These are phyloP conservation scores for Quercus agrifolia DNA, from an alignment of 306 rosid species.

Conservation along the genomic window DNA sequence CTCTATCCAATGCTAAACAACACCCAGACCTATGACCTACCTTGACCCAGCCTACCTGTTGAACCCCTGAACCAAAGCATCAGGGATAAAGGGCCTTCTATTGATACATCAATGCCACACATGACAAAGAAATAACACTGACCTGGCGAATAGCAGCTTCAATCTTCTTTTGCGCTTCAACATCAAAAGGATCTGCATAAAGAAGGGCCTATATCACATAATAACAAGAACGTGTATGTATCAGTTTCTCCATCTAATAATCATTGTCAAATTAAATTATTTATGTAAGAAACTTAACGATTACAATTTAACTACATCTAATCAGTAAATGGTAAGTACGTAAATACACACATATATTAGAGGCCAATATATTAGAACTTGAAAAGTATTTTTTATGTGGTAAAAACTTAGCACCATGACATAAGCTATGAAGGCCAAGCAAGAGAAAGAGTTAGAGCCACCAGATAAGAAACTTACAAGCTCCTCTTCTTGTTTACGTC, in stretches of 20 bases:
- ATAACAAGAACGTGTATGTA: background rate
- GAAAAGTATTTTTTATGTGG: background rate
- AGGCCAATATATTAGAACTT: background rate
- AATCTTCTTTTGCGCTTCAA: conserved; percentile 95
- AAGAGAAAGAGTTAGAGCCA: background rate
- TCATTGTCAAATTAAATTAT: background rate
- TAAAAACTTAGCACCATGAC: background rate
- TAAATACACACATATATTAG: background rate
- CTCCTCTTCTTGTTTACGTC: conserved; percentile 79
- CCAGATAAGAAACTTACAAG: conserved; percentile 48
- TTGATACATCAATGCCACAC: background rate
- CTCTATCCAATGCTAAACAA: background rate
- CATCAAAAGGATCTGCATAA: conserved; percentile 94
- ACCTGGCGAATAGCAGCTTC: conserved; percentile 99
- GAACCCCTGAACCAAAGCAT: background rate
- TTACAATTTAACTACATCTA: background rate
- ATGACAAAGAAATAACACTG: conserved; percentile 4
- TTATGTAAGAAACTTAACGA: background rate
- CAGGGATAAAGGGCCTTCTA: background rate
- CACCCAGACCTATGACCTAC: background rate
- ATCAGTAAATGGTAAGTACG: background rate
- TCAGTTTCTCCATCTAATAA: background rate
- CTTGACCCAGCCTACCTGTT: background rate
- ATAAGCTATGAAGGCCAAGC: conserved; percentile 9
- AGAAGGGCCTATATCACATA: conserved; percentile 70